phyloP scores from a whole-genome alignment of 306 rosid genomes.

The Cicer arietinum region DNA sequence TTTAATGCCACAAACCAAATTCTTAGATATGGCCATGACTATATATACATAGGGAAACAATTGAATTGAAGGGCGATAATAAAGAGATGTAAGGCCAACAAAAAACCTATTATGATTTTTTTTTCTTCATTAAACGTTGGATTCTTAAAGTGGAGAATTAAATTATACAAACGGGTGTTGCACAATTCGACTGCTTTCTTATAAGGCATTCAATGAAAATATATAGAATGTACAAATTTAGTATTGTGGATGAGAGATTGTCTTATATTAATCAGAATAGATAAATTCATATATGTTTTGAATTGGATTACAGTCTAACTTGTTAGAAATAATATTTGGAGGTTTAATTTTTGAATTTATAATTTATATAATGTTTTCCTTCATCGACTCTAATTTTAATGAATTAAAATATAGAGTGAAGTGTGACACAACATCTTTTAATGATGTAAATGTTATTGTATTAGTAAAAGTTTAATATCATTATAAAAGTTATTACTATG shows the following conservation, averaged over 20 bases:
- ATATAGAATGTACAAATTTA: constrained; percentile 34
- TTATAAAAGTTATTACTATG: too few relatives aligned
- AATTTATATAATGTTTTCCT: too few relatives aligned
- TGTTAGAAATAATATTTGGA: too few relatives aligned
- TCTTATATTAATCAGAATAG: not conserved
- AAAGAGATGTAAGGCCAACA: constrained; percentile 4
- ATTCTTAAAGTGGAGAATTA: constrained; percentile 22
- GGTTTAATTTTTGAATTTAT: too few relatives aligned
- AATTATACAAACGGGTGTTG: not conserved
- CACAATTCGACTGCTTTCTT: constrained; percentile 10
- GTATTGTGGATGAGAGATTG: constrained; percentile 24
- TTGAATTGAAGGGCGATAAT: not conserved
- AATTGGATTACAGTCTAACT: too few relatives aligned
- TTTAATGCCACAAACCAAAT: constrained; percentile 38
- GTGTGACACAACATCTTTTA: too few relatives aligned
- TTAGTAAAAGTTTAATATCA: too few relatives aligned
- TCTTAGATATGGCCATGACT: constrained; percentile 12
- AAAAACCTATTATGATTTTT: not conserved
- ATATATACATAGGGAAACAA: not conserved
- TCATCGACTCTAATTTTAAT: too few relatives aligned
- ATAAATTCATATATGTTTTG: too few relatives aligned
- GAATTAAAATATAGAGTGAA: too few relatives aligned
- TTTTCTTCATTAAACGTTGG: not conserved
- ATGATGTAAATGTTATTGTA: too few relatives aligned
- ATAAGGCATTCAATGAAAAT: constrained; percentile 26